Evolutionary conservation across 176 grass and related monocot species (phyloP).

Genomic region (Dactylis glomerata): DNA sequence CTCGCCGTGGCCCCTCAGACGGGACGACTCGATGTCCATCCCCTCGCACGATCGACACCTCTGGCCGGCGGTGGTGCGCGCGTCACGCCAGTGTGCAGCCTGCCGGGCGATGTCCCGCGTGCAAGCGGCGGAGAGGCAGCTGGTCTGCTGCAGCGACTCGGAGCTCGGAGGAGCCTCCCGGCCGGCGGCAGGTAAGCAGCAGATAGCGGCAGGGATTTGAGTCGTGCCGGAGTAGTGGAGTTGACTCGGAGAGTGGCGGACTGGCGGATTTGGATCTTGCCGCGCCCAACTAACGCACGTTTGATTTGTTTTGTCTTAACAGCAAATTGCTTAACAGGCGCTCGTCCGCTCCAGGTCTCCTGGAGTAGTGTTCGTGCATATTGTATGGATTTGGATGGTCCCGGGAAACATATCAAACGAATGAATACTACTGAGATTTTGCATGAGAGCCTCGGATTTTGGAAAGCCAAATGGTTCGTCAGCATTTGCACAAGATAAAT

Average conservation of each 20-base stretch:
- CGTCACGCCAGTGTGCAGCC: not conserved
- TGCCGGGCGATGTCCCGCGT: too few species aligned
- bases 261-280: not conserved
- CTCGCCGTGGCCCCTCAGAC: not conserved
- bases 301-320: not conserved
- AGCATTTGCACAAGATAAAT: not conserved
- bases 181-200: not conserved
- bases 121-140: not conserved
- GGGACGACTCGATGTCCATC: not conserved
- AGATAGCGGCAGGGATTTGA: not conserved
- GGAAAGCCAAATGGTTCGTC: not conserved
- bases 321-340: too few species aligned
- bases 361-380: not conserved
- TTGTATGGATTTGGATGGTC: not conserved
- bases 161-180: too few species aligned
- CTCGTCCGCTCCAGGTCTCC: not conserved
- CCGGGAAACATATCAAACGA: not conserved
- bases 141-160: not conserved
- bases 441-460: not conserved
- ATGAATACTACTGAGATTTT: not conserved
- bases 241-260: not conserved
- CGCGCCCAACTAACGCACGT: not conserved
- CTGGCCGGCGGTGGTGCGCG: not conserved
- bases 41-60: not conserved
- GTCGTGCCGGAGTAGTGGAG: not conserved